Base-by-base conservation (phyloP, 306 rosid species). In the Cicer cuneatum region DNA sequence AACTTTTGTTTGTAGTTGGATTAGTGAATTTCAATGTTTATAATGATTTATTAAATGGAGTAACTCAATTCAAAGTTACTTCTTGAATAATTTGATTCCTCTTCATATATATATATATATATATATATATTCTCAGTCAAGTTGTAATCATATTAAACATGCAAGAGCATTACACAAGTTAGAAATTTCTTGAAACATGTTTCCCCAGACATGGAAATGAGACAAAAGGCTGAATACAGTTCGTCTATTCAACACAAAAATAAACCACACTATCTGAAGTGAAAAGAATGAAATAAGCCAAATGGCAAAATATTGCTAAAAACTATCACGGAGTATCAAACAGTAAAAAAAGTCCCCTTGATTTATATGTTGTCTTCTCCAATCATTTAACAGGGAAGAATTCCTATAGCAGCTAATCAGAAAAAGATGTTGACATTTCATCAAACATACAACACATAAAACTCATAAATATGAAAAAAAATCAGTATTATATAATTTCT, bases 311-410 rank as follows among this genome's bases (percentile, higher is more conserved):
- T 12, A 48, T 37, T 65, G 21, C 18, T 19, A 7, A 58, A 71
- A 18, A 64, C 46, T 63, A 51, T 56, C 41, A 64, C 3, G 6
- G 29, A 61, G 65, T 52, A 73, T 58, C 62, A 37, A 68, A 46
- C 16, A 69, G 7, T 38, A 18, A n/a, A 73, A n/a, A 73, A 12
- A 15, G 59, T 39, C 8, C 29, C 42, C 52, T 35, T 49, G 45
- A 75, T 65, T 66, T 38, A 47, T 69, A 59, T 56, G 16, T 18
- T 71, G 54, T 14, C 52, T 53, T 61, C 51, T 67, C 21, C 76
- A 76, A 76, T 66, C 29, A 63, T 58, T 21, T 73, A 42, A 68
- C n/a, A 65, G 53, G 24, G 54, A 49, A 74, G 9, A 19, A 62
- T 24, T 67, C 47, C 45, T 15, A 15, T 52, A 58, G 40, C 15